Evolutionary conservation across 176 grass and related monocot species (phyloP).

Genomic region (Rhipidocladum racemiflorum): DNA sequence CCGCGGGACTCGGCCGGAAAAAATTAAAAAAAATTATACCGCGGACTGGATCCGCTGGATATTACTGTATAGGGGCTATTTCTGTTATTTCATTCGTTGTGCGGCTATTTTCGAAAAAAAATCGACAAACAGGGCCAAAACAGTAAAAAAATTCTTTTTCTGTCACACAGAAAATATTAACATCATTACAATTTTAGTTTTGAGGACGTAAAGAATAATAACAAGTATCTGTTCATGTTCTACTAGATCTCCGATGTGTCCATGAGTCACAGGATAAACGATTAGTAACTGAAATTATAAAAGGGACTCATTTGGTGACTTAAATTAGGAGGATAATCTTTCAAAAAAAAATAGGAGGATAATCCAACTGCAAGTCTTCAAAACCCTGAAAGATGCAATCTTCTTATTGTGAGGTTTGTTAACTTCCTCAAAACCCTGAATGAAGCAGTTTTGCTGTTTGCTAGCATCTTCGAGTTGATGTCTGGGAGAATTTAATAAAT

Average conservation of each 20-base stretch:
- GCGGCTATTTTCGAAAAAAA: too few relatives aligned
- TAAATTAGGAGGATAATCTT: neutral
- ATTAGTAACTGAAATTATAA: neutral
- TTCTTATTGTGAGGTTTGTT: neutral
- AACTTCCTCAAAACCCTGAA: neutral
- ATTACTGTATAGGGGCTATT: too few relatives aligned
- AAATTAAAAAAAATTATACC: too few relatives aligned
- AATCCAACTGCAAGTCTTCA: neutral
- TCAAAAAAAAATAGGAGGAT: neutral
- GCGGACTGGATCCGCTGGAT: too few relatives aligned
- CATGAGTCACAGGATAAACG: neutral
- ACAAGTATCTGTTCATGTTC: neutral
- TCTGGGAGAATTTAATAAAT: neutral
- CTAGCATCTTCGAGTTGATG: neutral
- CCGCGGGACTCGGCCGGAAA: too few relatives aligned
- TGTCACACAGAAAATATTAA: neutral
- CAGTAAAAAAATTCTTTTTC: too few relatives aligned
- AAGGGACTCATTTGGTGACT: neutral
- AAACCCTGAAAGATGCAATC: neutral
- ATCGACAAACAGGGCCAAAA: too few relatives aligned
- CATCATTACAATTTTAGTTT: constrained; percentile 5
- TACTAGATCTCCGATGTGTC: neutral
- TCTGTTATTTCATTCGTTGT: too few relatives aligned
- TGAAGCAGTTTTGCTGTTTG: neutral
- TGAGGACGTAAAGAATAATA: neutral